A percentile compares a stretch with the other conserved stretches of the same genome.
Evolutionary conservation across 2,329 filamentous ascomycete species (phyloP).

Genomic region (Alternaria triticimaculans): DNA sequence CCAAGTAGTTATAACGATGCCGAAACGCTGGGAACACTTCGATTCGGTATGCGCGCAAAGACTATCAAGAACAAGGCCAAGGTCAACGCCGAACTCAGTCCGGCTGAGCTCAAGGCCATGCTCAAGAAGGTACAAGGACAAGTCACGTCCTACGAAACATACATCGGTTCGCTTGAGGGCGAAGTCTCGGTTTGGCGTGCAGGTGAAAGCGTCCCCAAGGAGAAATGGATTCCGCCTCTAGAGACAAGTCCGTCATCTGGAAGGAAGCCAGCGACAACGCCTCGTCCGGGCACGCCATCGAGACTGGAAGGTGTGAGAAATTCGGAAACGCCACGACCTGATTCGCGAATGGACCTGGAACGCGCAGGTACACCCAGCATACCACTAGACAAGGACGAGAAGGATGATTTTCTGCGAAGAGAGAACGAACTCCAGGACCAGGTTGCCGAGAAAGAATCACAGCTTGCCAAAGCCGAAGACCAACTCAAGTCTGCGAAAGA

Average conservation of each 20-base stretch:
- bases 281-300: slow-evolving; percentile 67
- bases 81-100: slow-evolving; percentile 97
- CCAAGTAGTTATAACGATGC: slow-evolving; percentile 97
- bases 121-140: slow-evolving; percentile 92
- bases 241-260: slow-evolving; percentile 60
- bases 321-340: slow-evolving; percentile 57
- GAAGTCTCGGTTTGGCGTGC: slow-evolving; percentile 88
- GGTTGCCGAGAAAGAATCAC: slow-evolving; percentile 88
- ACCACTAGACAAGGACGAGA: slow-evolving; percentile 92
- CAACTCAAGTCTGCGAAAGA: slow-evolving; percentile 82
- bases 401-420: slow-evolving; percentile 90
- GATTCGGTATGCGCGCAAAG: slow-evolving; percentile 96
- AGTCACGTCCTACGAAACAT: slow-evolving; percentile 85
- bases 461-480: slow-evolving; percentile 80
- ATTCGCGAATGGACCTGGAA: slow-evolving; percentile 73
- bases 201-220: slow-evolving; percentile 86
- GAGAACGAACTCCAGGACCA: slow-evolving; percentile 99
- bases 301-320: slow-evolving; percentile 58
- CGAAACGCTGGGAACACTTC: slow-evolving; percentile 88
- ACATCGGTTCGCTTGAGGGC: slow-evolving; percentile 81
- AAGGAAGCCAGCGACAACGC: slow-evolving; percentile 57
- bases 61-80: slow-evolving; percentile 99
- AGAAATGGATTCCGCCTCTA: slow-evolving; percentile 79
- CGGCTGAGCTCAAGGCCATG: slow-evolving; percentile 89
- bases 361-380: slow-evolving; percentile 86